Conservation (phyloP, 2,329 filamentous ascomycete genomes). For the Penicillium verrucosum region DNA sequence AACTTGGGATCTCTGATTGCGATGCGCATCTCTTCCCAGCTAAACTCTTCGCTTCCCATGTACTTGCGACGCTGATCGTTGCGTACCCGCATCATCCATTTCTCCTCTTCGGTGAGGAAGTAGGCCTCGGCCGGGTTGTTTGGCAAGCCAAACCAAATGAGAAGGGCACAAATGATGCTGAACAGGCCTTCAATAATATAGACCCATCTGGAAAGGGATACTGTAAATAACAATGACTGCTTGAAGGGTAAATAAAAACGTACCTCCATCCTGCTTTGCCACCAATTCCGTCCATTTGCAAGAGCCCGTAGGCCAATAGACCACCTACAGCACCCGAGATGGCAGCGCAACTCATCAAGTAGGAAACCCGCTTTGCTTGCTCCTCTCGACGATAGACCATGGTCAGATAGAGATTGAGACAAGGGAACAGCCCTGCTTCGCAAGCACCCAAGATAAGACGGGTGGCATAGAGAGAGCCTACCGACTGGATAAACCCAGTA, state of each 20-base stretch:
- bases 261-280: constrained; percentile 49
- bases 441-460: constrained; percentile 40
- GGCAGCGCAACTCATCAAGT: constrained; percentile 41
- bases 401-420: constrained; percentile 40
- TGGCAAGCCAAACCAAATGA: constrained; percentile 37
- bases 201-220: constrained; percentile 37
- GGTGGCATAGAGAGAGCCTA: constrained; percentile 41
- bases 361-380: constrained; percentile 42
- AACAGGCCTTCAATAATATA: constrained; percentile 52
- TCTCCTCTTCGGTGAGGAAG: constrained; percentile 50
- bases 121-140: constrained; percentile 48
- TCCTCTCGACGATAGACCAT: constrained; percentile 44
- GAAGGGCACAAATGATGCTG: constrained; percentile 42
- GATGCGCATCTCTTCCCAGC: constrained; percentile 9
- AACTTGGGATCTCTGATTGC: constrained; percentile 48
- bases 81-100: constrained; percentile 50
- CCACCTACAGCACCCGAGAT: constrained; percentile 43
- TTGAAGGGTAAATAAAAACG: constrained; percentile 2
- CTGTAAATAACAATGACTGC: background rate
- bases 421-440: constrained; percentile 42
- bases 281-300: constrained; percentile 47
- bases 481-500: constrained; percentile 47
- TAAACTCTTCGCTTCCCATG: constrained; percentile 44
- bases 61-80: constrained; percentile 46
- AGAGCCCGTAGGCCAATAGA: constrained; percentile 37